These are phyloP conservation scores for Fusarium sp. DNA, from an alignment of 2,329 filamentous ascomycete genomes.

Conservation along the genomic window DNA sequence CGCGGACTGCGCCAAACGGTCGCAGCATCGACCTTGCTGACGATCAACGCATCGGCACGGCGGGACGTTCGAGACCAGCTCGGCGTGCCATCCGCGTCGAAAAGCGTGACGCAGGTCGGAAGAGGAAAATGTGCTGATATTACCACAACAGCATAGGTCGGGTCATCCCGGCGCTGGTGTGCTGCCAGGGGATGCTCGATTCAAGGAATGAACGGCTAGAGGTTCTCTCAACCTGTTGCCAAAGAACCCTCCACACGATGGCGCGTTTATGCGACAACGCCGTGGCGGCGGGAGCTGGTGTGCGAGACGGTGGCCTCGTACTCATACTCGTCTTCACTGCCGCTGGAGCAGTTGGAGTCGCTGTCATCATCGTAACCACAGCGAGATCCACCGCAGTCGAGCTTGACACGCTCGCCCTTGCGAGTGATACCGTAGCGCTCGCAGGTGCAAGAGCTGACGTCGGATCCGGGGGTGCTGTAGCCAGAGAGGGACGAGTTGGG, in stretches of 20 bases:
- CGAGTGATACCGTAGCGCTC: slow-evolving; percentile 97
- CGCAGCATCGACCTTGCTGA: slow-evolving; percentile 68
- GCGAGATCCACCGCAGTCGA: slow-evolving; percentile 91
- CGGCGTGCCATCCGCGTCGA: slow-evolving; percentile 53
- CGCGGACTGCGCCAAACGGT: slow-evolving; percentile 56
- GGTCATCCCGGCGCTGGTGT: slow-evolving; percentile 50
- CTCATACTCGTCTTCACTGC: slow-evolving; percentile 69
- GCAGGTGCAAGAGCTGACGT: slow-evolving; percentile 86
- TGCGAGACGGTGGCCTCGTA: slow-evolving; percentile 60
- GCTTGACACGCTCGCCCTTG: slow-evolving; percentile 91
- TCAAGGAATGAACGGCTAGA: slow-evolving; percentile 55
- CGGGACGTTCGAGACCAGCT: slow-evolving; percentile 60
- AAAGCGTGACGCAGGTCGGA: slow-evolving; percentile 49
- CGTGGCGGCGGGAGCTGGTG: slow-evolving; percentile 72
- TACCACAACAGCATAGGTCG: slow-evolving; percentile 50
- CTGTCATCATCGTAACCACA: slow-evolving; percentile 85
- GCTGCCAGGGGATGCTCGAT: slow-evolving; percentile 46
- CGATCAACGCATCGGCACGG: slow-evolving; percentile 46
- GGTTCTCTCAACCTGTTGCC: slow-evolving; percentile 49
- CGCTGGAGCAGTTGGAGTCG: slow-evolving; percentile 75
- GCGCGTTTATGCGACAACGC: slow-evolving; percentile 63
- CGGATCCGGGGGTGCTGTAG: slow-evolving; percentile 83
- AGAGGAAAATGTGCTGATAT: slow-evolving; percentile 47
- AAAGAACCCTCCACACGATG: slow-evolving; percentile 42
- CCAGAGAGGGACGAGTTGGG: slow-evolving; percentile 80